Conservation (phyloP, 2,329 filamentous ascomycete genomes). For the Phyllosticta citrichinensis region DNA sequence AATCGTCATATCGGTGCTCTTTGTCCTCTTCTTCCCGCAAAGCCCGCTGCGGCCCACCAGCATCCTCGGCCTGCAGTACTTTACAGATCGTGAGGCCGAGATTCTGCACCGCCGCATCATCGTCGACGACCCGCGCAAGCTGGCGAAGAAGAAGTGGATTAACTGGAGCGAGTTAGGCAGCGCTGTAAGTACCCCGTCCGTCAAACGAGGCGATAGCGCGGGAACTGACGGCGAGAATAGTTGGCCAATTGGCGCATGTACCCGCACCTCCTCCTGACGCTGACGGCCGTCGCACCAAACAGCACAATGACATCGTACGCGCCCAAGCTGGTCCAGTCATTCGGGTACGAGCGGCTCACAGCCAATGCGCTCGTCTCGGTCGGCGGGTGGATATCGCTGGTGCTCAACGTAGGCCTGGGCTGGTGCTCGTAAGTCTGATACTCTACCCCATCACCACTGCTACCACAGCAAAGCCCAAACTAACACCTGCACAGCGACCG, state of each 20-base stretch:
- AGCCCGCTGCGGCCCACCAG: conserved; percentile 35
- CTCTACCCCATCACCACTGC: neutral
- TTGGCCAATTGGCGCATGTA: conserved; percentile 22
- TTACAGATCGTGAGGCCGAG: conserved; percentile 32
- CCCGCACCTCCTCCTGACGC: conserved; percentile 23
- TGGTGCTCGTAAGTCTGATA: conserved; percentile 1
- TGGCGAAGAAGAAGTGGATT: conserved; percentile 8
- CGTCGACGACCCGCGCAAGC: conserved; percentile 10
- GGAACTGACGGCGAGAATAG: conserved; percentile 11
- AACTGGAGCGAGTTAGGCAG: neutral
- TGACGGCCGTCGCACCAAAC: conserved; percentile 22
- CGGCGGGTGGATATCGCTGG: conserved; percentile 22
- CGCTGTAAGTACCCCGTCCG: neutral
- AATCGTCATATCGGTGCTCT: conserved; percentile 33
- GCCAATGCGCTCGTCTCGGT: conserved; percentile 25
- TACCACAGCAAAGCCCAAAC: neutral
- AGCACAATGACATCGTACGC: conserved; percentile 24
- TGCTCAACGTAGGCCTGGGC: conserved; percentile 11
- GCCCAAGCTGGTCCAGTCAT: conserved; percentile 20
- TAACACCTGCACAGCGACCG: neutral
- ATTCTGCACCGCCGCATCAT: conserved; percentile 26
- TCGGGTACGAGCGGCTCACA: conserved; percentile 19
- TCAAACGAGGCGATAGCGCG: neutral
- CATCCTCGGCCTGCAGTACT: conserved; percentile 30
- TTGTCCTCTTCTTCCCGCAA: conserved; percentile 37